A percentile compares a stretch with the other conserved stretches of the same genome.
Conservation (phyloP, 176 grass and related monocot genomes). For the Cenchrus fungigraminus region DNA sequence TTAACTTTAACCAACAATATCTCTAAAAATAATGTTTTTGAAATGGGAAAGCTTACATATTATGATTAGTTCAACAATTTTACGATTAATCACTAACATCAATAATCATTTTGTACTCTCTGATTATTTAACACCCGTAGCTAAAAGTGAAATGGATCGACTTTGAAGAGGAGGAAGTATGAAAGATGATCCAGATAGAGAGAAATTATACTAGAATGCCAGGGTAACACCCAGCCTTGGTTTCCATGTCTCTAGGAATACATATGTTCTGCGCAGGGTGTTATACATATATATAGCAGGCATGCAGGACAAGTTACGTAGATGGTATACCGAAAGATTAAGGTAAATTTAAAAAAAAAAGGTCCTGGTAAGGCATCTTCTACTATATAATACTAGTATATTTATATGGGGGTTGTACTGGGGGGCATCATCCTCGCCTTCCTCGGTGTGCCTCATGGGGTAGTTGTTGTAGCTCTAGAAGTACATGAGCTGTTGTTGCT, state of each 20-base stretch:
- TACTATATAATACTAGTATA: conserved; percentile 34
- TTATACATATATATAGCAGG: conserved; percentile 33
- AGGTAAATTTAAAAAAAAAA: not conserved
- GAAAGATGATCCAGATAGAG: not conserved
- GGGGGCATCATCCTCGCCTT: conserved; percentile 28
- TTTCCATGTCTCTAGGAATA: conserved; percentile 4
- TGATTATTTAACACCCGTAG: too few species aligned
- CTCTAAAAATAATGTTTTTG: too few species aligned
- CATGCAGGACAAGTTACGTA: conserved; percentile 28
- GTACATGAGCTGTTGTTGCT: conserved; percentile 85
- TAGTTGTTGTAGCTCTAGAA: conserved; percentile 53
- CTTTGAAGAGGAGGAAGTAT: too few species aligned
- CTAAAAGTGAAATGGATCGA: too few species aligned
- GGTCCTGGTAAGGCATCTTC: conserved; percentile 42
- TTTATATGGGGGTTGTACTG: conserved; percentile 29
- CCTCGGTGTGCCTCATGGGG: conserved; percentile 28
- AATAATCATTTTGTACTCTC: too few species aligned
- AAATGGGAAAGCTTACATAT: too few species aligned
- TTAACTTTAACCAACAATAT: too few species aligned
- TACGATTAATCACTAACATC: too few species aligned
- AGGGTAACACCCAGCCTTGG: not conserved
- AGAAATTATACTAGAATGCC: not conserved
- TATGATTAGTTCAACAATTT: too few species aligned
- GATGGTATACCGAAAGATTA: conserved; percentile 22
- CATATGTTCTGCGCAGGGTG: conserved; percentile 15